Evolutionary conservation across 371 early-diverging fungal species (phyloP), one percentile per base, ranked within the genome.

Genomic region (Dinochytrium kinnereticum): DNA sequence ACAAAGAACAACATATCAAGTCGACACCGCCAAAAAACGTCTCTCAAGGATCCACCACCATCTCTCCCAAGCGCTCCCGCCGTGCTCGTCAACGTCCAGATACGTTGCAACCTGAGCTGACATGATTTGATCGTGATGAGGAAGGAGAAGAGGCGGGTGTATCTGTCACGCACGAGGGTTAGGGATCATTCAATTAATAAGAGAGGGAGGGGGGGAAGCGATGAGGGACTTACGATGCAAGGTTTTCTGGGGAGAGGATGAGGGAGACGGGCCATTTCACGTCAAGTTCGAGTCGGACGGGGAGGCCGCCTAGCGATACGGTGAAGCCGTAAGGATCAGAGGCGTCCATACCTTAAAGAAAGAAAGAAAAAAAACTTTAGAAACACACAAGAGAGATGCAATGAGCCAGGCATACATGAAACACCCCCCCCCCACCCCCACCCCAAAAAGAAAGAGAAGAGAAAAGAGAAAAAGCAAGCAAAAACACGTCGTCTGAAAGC

Each of bases 221-320:
- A n/a, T n/a, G n/a, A n/a, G 66, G 44, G 30, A 72, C 85, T 44
- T 91, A 92, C 33, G 78, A 85, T 0, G 76, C 76, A 59, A 94
- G 67, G 68, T 92, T 91, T 13, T 79, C 79, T 26, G 72, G 70
- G 1, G 88, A 89, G 15, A 94, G 73, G 59, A 94, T 88, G n/a
- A 92, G 76, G 82, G 92, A 91, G 36, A 94, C 78, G 0, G 94
- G 94, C 94, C 94, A 94, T 34, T 78, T 68, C 66, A 92, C 73
- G 21, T 81, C 74, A 74, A 89, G 93, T 19, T 84, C 84, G 3
- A 94, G 76, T 5, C 85, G 76, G n/a, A 90, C 75, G 1, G 86
- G 88, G 13, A 84, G 74, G 24, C 86, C 86, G 30, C 90, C 71
- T 26, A 90, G 59, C 7, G 89, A 75, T 65, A 88, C 86, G 51